Evolutionary conservation across 495 filamentous ascomycete species (phyloP).

Genomic region (Amphirosellinia nigrospora): DNA sequence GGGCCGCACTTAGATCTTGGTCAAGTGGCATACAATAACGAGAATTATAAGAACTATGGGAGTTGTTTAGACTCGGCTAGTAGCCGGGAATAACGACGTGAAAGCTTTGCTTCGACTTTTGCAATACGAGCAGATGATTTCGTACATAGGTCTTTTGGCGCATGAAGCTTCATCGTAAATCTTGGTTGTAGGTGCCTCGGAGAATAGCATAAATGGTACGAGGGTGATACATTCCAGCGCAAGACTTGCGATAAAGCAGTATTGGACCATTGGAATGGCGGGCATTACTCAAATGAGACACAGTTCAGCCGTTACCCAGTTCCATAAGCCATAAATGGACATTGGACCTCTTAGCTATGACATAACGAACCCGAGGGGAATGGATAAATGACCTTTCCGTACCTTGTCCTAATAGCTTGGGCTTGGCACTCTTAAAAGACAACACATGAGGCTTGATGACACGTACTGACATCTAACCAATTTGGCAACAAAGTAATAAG

Average conservation of each 20-base stretch:
- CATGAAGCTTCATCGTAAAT: not conserved
- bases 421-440: not conserved
- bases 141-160: not conserved
- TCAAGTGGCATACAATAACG: not conserved
- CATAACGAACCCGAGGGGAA: not conserved
- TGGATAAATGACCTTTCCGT: not conserved
- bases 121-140: not conserved
- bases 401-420: not conserved
- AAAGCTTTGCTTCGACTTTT: no score
- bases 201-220: no score
- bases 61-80: not conserved
- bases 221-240: slow-evolving; percentile 8
- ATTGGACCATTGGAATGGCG: slow-evolving; percentile 10
- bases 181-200: not conserved
- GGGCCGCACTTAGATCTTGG: not conserved
- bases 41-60: not conserved
- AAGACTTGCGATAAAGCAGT: not conserved
- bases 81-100: not conserved
- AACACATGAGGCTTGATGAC: not conserved
- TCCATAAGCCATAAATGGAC: not conserved
- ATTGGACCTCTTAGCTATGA: not conserved
- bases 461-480: no score
- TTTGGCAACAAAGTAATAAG: not conserved
- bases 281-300: not conserved
- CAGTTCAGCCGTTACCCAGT: not conserved